A percentile compares a stretch with the other conserved stretches of the same genome.
phyloP scores from a whole-genome alignment of 176 grass and related monocot species.

The Juncus inflexus region DNA sequence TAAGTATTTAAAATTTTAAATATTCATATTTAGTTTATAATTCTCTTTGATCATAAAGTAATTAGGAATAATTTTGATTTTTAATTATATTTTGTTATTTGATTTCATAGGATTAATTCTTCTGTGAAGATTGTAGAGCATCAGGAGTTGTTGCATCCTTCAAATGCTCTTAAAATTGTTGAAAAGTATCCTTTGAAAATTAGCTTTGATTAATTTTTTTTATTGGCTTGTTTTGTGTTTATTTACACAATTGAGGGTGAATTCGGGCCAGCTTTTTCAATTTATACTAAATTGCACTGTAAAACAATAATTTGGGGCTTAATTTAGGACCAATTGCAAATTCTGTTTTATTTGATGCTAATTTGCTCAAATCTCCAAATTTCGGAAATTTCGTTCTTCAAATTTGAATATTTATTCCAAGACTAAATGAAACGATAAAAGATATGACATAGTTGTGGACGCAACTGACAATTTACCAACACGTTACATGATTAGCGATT shows the following conservation, averaged over 20 bases:
- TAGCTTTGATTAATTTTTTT: not conserved
- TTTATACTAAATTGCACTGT: no score
- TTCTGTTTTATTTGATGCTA: no score
- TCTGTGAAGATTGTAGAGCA: constrained; percentile 78
- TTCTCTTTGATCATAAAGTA: constrained; percentile 8
- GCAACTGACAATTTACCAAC: constrained; percentile 92
- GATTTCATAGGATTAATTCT: constrained; percentile 77
- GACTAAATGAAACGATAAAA: constrained; percentile 44
- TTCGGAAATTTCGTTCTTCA: not conserved
- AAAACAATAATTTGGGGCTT: no score
- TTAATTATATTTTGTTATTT: constrained; percentile 14
- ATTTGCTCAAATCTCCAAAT: no score
- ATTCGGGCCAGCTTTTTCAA: no score
- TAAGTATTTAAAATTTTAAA: constrained; percentile 58
- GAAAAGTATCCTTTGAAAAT: constrained; percentile 68
- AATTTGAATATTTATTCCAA: constrained; percentile 40
- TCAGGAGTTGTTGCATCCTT: constrained; percentile 61
- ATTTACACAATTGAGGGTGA: no score
- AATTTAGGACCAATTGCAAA: no score
- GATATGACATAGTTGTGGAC: constrained; percentile 92
- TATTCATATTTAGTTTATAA: constrained; percentile 2
- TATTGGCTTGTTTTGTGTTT: no score
- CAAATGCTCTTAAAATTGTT: constrained; percentile 64
- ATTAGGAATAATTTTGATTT: constrained; percentile 14
- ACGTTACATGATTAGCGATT: constrained; percentile 96